phyloP scores from a whole-genome alignment of 148 eudicot genomes.

The Heliosperma pusillum region DNA sequence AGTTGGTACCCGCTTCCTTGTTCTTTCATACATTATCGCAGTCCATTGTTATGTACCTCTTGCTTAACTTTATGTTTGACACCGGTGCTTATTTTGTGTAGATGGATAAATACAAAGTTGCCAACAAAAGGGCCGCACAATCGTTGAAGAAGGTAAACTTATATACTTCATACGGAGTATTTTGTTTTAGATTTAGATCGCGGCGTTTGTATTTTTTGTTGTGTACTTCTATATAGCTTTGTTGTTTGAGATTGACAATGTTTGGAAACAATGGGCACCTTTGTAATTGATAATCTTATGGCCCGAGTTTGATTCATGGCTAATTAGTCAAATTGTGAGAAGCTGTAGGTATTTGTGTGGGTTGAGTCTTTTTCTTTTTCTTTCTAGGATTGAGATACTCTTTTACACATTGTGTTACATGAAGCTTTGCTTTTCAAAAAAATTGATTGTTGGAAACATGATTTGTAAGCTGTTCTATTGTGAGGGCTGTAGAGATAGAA shows the following conservation, averaged over 20 bases:
- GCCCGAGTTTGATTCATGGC: not conserved
- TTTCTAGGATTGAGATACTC: not conserved
- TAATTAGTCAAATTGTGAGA: not conserved
- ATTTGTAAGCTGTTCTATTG: not conserved
- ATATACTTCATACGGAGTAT: not conserved
- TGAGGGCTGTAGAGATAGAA: not conserved
- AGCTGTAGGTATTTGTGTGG: not conserved
- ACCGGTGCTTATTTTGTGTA: constrained; percentile 18
- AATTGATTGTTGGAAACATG: not conserved
- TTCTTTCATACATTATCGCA: not conserved
- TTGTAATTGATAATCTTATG: not conserved
- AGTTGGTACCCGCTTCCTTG: constrained; percentile 39
- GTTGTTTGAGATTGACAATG: not conserved
- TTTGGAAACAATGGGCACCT: not conserved
- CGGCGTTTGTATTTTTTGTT: not conserved
- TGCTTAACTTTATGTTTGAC: not conserved
- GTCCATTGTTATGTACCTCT: not conserved
- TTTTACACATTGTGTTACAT: not conserved
- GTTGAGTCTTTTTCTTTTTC: not conserved
- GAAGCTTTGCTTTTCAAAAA: not conserved
- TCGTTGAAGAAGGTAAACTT: constrained; percentile 62
- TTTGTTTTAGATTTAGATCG: too few relatives aligned
- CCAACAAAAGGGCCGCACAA: constrained; percentile 77
- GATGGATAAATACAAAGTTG: constrained; percentile 76
- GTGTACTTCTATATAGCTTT: not conserved